A percentile compares a stretch with the other conserved stretches of the same genome.
phyloP scores from a whole-genome alignment of 2,329 filamentous ascomycete species.

The Epichloe hybrida region DNA sequence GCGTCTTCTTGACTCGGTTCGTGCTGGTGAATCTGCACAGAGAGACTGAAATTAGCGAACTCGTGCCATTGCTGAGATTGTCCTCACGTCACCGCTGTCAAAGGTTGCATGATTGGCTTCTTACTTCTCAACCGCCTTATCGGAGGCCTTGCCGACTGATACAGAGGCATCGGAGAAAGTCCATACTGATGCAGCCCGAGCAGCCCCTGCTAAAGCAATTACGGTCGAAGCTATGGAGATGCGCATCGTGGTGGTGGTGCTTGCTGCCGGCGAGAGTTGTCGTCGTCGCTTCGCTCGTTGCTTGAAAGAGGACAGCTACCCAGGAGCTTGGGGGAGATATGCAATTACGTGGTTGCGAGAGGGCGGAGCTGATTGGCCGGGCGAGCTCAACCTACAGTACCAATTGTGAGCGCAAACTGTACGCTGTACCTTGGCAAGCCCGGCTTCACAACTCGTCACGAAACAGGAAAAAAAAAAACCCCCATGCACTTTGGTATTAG shows the following conservation, averaged over 20 bases:
- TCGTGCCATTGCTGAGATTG: not conserved
- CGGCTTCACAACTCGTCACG: too few species aligned
- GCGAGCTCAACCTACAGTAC: not conserved
- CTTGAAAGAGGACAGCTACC: conserved; percentile 18
- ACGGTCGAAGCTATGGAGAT: conserved; percentile 24
- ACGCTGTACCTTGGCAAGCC: not conserved
- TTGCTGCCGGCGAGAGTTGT: conserved; percentile 1
- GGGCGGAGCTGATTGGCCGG: conserved; percentile 9
- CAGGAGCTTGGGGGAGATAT: conserved; percentile 1
- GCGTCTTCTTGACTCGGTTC: conserved; percentile 45
- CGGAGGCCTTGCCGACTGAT: conserved; percentile 52
- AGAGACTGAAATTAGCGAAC: not conserved
- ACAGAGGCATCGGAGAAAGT: conserved; percentile 61
- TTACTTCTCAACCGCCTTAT: conserved; percentile 53
- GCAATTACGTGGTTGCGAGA: conserved; percentile 12
- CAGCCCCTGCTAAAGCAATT: conserved; percentile 36
- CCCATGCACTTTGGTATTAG: too few species aligned
- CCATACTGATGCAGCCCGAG: conserved; percentile 49
- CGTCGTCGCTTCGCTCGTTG: conserved; percentile 5
- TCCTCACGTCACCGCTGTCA: not conserved
- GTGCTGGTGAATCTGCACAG: conserved; percentile 41
- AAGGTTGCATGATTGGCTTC: conserved; percentile 12
- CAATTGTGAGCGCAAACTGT: not conserved
- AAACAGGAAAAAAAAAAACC: too few species aligned
- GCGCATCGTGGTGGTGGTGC: conserved; percentile 20